A percentile compares a stretch with the other conserved stretches of the same genome.
Conservation (phyloP, 2,329 filamentous ascomycete species). For the Phaeomoniella chlamydospora region DNA sequence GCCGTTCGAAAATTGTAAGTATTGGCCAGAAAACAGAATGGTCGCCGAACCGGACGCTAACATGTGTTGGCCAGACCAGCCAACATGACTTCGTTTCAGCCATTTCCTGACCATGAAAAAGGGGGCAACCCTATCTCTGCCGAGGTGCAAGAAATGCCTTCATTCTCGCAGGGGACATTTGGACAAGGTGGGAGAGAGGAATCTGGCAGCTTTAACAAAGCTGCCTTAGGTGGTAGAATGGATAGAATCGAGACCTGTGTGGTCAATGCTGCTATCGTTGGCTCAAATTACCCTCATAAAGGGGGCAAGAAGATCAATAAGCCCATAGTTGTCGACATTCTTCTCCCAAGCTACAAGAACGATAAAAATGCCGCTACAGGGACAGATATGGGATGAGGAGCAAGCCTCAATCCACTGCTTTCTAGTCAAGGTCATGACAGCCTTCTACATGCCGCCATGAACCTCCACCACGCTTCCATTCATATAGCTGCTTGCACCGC, state of each 20-base stretch:
- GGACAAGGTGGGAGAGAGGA: constrained; percentile 6
- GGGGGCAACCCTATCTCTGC: constrained; percentile 3
- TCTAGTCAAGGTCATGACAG: constrained; percentile 7
- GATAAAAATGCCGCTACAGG: too few species aligned
- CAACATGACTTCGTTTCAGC: too few species aligned
- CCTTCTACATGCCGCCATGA: constrained; percentile 8
- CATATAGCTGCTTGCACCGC: constrained; percentile 29
- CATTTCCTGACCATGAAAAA: constrained; percentile 7
- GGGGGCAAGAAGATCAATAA: constrained; percentile 55
- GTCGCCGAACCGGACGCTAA: too few species aligned
- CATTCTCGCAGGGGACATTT: constrained; percentile 1
- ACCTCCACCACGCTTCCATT: constrained; percentile 31
- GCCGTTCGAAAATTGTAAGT: neutral
- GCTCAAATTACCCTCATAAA: constrained; percentile 48
- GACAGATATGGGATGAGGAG: too few species aligned
- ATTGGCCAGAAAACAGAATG: too few species aligned
- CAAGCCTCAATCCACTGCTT: neutral
- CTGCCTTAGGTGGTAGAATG: constrained; percentile 8
- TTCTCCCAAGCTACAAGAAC: too few species aligned
- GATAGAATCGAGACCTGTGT: constrained; percentile 56
- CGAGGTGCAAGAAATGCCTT: neutral
- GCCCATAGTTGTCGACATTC: constrained; percentile 70
- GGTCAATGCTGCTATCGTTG: constrained; percentile 66
- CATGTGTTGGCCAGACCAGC: too few species aligned
- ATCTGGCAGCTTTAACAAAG: constrained; percentile 7